Evolutionary conservation across 2,329 filamentous ascomycete genomes (phyloP).

Genomic region (Neoascochyta sp.): DNA sequence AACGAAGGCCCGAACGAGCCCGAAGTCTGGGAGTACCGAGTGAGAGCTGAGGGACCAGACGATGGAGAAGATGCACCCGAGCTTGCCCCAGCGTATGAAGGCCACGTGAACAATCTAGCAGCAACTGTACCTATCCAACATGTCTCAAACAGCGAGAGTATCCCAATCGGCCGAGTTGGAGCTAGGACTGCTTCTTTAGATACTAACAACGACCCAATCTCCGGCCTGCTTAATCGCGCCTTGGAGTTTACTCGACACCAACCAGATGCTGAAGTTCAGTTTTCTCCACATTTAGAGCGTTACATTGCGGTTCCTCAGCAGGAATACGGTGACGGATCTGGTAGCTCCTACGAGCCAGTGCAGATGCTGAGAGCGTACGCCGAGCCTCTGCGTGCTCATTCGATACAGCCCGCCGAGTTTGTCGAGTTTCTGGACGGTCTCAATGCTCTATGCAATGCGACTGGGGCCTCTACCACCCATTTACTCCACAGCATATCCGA

Average conservation of each 20-base stretch:
- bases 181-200: conserved; percentile 1
- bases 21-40: conserved; percentile 25
- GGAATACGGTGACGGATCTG: conserved; percentile 1
- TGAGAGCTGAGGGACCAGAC: conserved; percentile 14
- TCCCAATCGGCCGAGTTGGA: conserved; percentile 20
- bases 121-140: conserved; percentile 26
- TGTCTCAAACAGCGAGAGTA: conserved; percentile 15
- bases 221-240: conserved; percentile 17
- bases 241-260: conserved; percentile 25
- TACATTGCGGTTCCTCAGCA: conserved; percentile 26
- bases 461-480: conserved; percentile 6
- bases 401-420: conserved; percentile 29
- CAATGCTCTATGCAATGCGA: conserved; percentile 23
- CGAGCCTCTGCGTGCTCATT: conserved; percentile 26
- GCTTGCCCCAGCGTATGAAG: conserved; percentile 19
- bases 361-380: conserved; percentile 31
- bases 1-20: conserved; percentile 21
- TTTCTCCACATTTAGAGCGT: conserved; percentile 22
- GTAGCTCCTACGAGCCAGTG: conserved; percentile 8
- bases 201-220: conserved; percentile 4
- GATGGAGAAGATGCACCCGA: conserved; percentile 16
- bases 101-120: conserved; percentile 12
- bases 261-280: conserved; percentile 21
- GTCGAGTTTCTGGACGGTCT: conserved; percentile 33
- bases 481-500: no score